A percentile compares a stretch with the other conserved stretches of the same genome.
Conservation (phyloP, 2,329 filamentous ascomycete species). For the Conoideocrella luteorostrata region DNA sequence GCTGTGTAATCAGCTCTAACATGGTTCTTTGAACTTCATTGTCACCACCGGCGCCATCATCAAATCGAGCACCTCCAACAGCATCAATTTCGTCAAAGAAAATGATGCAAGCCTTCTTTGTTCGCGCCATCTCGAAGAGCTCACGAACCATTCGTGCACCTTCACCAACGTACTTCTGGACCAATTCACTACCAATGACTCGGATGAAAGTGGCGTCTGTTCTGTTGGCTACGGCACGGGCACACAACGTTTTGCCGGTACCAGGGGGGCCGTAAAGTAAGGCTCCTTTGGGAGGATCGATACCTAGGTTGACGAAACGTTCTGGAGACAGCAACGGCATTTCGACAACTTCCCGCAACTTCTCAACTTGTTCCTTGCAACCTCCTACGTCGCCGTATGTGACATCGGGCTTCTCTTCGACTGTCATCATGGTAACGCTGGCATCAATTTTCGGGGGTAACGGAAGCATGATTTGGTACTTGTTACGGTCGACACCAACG, state of each 20-base stretch:
- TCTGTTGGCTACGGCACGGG: constrained; percentile 92
- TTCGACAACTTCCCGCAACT: constrained; percentile 95
- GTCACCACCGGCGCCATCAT: constrained; percentile 92
- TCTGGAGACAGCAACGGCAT: constrained; percentile 96
- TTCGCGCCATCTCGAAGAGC: constrained; percentile 98
- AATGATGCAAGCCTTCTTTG: constrained; percentile 99
- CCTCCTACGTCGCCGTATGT: constrained; percentile 98
- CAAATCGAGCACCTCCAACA: constrained; percentile 90
- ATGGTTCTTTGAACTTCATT: constrained; percentile 98
- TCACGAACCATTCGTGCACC: constrained; percentile 97
- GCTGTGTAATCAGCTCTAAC: constrained; percentile 94
- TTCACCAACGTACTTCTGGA: constrained; percentile 98
- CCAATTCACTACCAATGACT: constrained; percentile 94
- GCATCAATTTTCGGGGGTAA: constrained; percentile 98
- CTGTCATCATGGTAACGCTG: constrained; percentile 99
- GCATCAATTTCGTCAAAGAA: constrained; percentile 96
- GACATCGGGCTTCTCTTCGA: constrained; percentile 98
- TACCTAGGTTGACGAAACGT: constrained; percentile 96
- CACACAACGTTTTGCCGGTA: constrained; percentile 98
- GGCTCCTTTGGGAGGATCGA: constrained; percentile 96
- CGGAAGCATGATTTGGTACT: constrained; percentile 97
- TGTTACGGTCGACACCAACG: constrained; percentile 95
- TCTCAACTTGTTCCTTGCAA: constrained; percentile 99
- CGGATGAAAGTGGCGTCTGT: constrained; percentile 98
- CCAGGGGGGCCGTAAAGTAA: constrained; percentile 94